These are phyloP conservation scores for Hortaea sp. DNA, from an alignment of 2,329 filamentous ascomycete species.

Conservation along the genomic window DNA sequence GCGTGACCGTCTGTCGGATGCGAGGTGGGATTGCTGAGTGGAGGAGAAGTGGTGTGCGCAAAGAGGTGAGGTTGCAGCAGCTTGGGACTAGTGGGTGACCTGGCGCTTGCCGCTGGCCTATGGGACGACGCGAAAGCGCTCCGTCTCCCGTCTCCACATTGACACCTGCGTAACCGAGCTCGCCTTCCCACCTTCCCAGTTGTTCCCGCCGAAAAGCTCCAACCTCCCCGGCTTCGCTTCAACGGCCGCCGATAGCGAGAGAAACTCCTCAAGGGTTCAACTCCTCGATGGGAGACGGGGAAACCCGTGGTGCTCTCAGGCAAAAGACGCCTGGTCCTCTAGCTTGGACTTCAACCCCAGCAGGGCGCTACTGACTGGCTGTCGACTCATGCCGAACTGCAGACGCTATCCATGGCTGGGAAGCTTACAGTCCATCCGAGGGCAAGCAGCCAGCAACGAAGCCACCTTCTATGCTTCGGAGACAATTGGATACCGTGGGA, in stretches of 20 bases:
- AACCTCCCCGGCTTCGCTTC: too few species aligned
- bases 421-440: neutral
- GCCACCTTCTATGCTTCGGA: neutral
- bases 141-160: neutral
- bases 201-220: too few species aligned
- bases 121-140: neutral
- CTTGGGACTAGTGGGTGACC: neutral
- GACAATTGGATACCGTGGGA: constrained; percentile 1
- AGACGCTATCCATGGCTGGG: neutral
- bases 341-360: too few species aligned
- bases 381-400: too few species aligned
- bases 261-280: too few species aligned
- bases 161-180: neutral
- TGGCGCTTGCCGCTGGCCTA: neutral
- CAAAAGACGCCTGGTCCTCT: too few species aligned
- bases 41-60: neutral
- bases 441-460: neutral
- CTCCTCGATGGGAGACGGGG: too few species aligned
- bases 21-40: neutral
- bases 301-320: too few species aligned
- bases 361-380: too few species aligned
- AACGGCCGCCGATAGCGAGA: too few species aligned
- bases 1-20: neutral
- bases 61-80: neutral
- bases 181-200: neutral